A percentile compares a stretch with the other conserved stretches of the same genome.
Conservation (phyloP, 1,139 yeast species). For the Meyerozyma guilliermondii region DNA sequence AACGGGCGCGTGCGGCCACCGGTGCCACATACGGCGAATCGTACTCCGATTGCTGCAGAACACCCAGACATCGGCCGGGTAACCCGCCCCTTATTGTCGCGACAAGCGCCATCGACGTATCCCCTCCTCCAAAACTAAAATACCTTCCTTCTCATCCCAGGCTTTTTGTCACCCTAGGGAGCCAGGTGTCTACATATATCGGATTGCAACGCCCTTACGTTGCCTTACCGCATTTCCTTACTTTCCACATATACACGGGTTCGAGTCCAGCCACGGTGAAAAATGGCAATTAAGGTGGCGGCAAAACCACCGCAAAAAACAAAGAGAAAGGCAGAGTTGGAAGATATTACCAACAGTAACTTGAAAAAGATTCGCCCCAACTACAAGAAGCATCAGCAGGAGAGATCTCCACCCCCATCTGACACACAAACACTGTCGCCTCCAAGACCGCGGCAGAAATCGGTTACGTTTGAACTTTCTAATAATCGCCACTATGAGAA, state of each 20-base stretch:
- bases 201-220: background rate
- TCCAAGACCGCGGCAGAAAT: slow-evolving; percentile 15
- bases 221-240: background rate
- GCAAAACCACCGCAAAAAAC: background rate
- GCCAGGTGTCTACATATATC: background rate
- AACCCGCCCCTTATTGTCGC: slow-evolving; percentile 3
- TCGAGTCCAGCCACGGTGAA: background rate
- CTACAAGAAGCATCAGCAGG: slow-evolving; percentile 11
- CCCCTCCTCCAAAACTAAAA: background rate
- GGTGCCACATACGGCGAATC: no score
- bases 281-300: background rate
- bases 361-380: slow-evolving; percentile 8
- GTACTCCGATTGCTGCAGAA: background rate
- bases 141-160: background rate
- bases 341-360: slow-evolving; percentile 28
- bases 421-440: slow-evolving; percentile 14
- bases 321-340: slow-evolving; percentile 33
- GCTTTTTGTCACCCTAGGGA: background rate
- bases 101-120: slow-evolving; percentile 1
- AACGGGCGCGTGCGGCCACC: background rate
- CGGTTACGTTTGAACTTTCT: slow-evolving; percentile 22
- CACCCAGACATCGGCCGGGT: slow-evolving; percentile 1
- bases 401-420: slow-evolving; percentile 26
- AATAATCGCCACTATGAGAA: slow-evolving; percentile 22
- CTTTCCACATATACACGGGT: background rate